Base-by-base conservation (phyloP, 2,329 filamentous ascomycete species). In the Leptographium procerum region DNA sequence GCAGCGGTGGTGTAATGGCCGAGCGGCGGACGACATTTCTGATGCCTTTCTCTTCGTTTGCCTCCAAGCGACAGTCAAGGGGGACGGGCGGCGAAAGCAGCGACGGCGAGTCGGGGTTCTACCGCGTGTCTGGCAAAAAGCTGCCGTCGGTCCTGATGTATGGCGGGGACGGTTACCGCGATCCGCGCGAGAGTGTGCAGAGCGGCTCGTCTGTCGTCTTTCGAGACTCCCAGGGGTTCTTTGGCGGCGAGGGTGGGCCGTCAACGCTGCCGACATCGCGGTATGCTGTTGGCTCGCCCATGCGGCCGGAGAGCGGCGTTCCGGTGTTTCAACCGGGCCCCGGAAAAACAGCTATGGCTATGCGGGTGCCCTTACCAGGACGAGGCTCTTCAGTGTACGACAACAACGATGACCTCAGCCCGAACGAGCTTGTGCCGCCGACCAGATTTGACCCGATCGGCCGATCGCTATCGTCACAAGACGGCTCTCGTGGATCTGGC, bases 261-360 rank as follows among this genome's bases (percentile, higher is more conserved):
- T 24, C 58, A 0, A 64, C 62, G 16, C 58, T 60, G 4, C 59
- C 62, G 4, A 36, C 48, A 2, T 63, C 63, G 2, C 74, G 75
- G 58, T 69, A 83, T 36, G 76, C 81, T 9, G 71, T 84, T 11
- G 81, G 81, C 22, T 72, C 75, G 10, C 80, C 81, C 7, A 84
- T 84, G 79, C 75, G 81, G 52, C 80, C 80, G 33, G 76, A 81
- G 57, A 84, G 82, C 65, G 81, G 82, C 11, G 71, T 84, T 4
- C 77, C 80, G n/a, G 73, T 84, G 34, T 78, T 84, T 66, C 77
- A 83, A 61, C 78, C 81, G n/a, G 81, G 85, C n/a, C 85, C 85
- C 19, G 83, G 80, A 22, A 78, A 83, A 57, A 55, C 59, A 29
- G 47, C 51, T 9, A 57, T 48, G 29, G 40, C 54, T 2, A 60